Conservation (phyloP, 495 filamentous ascomycete genomes). For the Penicillium coffeae region DNA sequence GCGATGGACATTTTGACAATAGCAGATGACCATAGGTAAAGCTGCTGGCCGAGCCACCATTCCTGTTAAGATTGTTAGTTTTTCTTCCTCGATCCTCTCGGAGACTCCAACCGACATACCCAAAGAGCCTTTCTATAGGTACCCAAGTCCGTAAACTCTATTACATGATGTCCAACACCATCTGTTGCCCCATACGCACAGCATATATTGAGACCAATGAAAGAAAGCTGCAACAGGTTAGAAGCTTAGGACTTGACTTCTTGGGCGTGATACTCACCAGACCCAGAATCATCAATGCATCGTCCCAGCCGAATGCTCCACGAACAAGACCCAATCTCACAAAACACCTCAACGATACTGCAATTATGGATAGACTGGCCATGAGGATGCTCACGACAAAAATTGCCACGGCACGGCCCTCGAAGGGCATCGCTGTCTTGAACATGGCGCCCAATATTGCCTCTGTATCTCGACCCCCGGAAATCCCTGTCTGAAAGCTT, state of each 20-base stretch:
- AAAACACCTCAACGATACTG: slow-evolving; percentile 22
- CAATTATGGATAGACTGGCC: slow-evolving; percentile 13
- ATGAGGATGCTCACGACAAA: slow-evolving; percentile 18
- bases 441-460: neutral
- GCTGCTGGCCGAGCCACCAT: slow-evolving; percentile 22
- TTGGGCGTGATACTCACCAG: slow-evolving; percentile 7
- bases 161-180: slow-evolving; percentile 16
- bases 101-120: too few species aligned
- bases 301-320: slow-evolving; percentile 26
- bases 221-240: slow-evolving; percentile 5
- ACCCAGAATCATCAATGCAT: slow-evolving; percentile 22
- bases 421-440: slow-evolving; percentile 3
- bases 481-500: neutral
- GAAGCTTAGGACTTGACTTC: neutral
- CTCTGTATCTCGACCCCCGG: too few species aligned
- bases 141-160: slow-evolving; percentile 10
- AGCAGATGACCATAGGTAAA: slow-evolving; percentile 24
- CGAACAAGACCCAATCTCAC: slow-evolving; percentile 22
- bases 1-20: slow-evolving; percentile 32
- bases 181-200: slow-evolving; percentile 14
- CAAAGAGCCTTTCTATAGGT: slow-evolving; percentile 11
- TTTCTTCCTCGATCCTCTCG: too few species aligned
- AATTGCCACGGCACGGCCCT: slow-evolving; percentile 11
- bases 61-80: neutral
- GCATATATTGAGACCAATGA: slow-evolving; percentile 7